phyloP scores from a whole-genome alignment of 2,329 filamentous ascomycete genomes.

The Penicillium vulpinum region DNA sequence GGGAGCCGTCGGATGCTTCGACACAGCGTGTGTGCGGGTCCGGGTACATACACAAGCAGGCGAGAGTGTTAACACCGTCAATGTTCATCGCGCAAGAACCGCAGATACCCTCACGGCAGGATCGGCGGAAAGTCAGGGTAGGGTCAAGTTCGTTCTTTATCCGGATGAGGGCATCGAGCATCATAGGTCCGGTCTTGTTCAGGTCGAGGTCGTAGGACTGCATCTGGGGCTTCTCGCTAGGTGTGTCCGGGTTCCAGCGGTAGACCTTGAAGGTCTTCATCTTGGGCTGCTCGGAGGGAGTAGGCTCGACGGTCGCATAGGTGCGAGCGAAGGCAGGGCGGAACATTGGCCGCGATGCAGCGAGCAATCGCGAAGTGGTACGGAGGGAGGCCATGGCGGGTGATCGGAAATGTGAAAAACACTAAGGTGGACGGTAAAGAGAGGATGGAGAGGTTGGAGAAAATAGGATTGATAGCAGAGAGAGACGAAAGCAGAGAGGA shows the following conservation, averaged over 20 bases:
- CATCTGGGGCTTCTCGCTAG: conserved; percentile 90
- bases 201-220: conserved; percentile 92
- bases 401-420: conserved; percentile 12
- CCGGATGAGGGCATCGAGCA: conserved; percentile 91
- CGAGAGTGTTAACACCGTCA: conserved; percentile 95
- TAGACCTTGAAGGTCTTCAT: conserved; percentile 98
- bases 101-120: conserved; percentile 97
- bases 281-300: conserved; percentile 56
- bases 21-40: background rate
- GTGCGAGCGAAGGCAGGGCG: conserved; percentile 44
- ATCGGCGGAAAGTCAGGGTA: conserved; percentile 91
- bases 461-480: conserved; percentile 1
- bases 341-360: conserved; percentile 46
- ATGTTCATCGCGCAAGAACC: conserved; percentile 99
- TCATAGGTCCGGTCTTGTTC: conserved; percentile 99
- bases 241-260: conserved; percentile 95
- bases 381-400: conserved; percentile 51
- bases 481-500: conserved; percentile 1
- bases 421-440: conserved; percentile 10
- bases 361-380: conserved; percentile 48
- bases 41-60: conserved; percentile 83
- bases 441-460: background rate
- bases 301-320: conserved; percentile 59
- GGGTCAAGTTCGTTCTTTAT: conserved; percentile 99
- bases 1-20: background rate